Conservation (phyloP, 352 stramenopile genomes). For the Globisporangium recalcitrans region DNA sequence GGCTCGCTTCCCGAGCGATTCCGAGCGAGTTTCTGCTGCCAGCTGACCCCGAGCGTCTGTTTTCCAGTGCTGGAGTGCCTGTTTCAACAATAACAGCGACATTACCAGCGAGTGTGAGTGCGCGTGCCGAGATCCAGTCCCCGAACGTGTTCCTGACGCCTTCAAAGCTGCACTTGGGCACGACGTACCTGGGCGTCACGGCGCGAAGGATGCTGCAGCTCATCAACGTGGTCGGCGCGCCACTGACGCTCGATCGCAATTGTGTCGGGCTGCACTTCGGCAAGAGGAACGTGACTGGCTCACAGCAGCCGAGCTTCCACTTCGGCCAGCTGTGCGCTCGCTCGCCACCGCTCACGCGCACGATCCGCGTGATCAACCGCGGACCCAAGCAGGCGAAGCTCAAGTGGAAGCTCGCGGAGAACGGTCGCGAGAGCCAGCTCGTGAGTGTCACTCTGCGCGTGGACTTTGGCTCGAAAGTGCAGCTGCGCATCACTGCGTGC, state of each 20-base stretch:
- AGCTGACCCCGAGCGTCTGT: constrained; percentile 29
- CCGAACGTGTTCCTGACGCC: constrained; percentile 69
- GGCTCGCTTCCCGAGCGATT: constrained; percentile 63
- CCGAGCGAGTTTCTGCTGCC: constrained; percentile 39
- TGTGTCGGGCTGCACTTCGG: constrained; percentile 53
- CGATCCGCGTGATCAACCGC: constrained; percentile 63
- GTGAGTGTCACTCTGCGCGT: constrained; percentile 54
- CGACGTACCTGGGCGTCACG: constrained; percentile 60
- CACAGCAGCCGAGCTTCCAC: constrained; percentile 28
- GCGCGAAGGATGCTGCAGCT: constrained; percentile 45
- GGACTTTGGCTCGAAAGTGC: constrained; percentile 37
- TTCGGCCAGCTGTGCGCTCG: constrained; percentile 49
- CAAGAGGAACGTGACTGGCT: constrained; percentile 8
- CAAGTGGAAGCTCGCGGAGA: constrained; percentile 53
- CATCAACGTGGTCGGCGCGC: constrained; percentile 66
- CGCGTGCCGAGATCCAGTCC: constrained; percentile 68
- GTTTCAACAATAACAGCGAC: not conserved
- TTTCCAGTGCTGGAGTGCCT: constrained; percentile 5
- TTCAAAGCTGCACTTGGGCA: constrained; percentile 39
- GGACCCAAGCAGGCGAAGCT: constrained; percentile 50
- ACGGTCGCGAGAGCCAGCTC: constrained; percentile 43
- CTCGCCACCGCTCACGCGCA: constrained; percentile 33
- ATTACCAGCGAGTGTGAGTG: constrained; percentile 28
- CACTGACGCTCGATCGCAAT: constrained; percentile 52
- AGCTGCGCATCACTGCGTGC: constrained; percentile 39